Percentiles rank a stretch among this genome's conserved stretches.
These are phyloP conservation scores for Pezicula carpinea DNA, from an alignment of 2,329 filamentous ascomycete species.

Conservation along the genomic window DNA sequence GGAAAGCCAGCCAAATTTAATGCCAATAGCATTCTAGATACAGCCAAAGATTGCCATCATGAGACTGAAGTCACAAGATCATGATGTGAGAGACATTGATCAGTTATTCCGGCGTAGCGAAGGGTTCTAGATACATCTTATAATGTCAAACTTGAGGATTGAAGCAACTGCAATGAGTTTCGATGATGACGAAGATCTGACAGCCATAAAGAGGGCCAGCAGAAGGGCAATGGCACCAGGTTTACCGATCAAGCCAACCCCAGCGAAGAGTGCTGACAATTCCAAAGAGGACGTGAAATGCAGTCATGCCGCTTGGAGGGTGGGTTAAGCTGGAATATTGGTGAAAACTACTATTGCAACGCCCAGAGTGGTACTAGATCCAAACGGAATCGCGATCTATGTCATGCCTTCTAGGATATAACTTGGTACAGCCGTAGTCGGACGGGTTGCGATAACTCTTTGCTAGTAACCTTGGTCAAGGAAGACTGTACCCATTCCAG, in stretches of 20 bases:
- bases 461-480: conserved; percentile 43
- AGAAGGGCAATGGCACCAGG: conserved; percentile 31
- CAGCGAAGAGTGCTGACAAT: conserved; percentile 24
- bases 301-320: conserved; percentile 17
- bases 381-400: conserved; percentile 44
- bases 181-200: conserved; percentile 43
- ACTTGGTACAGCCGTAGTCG: conserved; percentile 32
- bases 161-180: conserved; percentile 53
- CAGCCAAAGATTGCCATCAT: no score
- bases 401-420: conserved; percentile 39
- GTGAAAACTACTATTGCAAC: conserved; percentile 40
- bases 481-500: conserved; percentile 26
- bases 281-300: conserved; percentile 15
- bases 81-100: no score
- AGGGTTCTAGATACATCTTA: conserved; percentile 33
- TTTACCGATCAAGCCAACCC: conserved; percentile 23
- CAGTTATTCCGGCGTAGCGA: no score
- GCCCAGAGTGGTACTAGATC: conserved; percentile 41
- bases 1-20: no score
- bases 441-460: conserved; percentile 35
- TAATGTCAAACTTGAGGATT: conserved; percentile 83
- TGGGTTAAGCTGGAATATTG: conserved; percentile 36
- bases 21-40: no score
- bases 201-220: conserved; percentile 46
- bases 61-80: no score